Conservation (phyloP, 768 basidiomycete genomes). For the Fibroporia radiculosa region DNA sequence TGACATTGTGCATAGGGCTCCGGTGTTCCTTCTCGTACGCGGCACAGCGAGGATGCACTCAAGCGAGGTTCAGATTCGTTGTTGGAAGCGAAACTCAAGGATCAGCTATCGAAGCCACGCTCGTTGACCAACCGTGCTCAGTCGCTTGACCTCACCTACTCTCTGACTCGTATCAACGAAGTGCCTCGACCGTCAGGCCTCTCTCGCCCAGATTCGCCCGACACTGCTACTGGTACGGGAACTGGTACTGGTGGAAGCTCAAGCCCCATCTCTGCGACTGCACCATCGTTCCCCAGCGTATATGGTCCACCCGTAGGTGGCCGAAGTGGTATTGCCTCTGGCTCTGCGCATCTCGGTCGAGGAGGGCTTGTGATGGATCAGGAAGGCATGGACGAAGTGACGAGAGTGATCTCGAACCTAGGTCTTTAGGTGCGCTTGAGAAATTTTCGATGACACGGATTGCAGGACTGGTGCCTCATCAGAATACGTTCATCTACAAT, state of each 20-base stretch:
- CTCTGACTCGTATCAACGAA: conserved; percentile 76
- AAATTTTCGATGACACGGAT: background rate
- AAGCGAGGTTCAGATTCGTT: conserved; percentile 82
- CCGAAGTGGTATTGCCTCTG: conserved; percentile 20
- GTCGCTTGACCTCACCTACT: conserved; percentile 80
- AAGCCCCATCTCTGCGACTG: conserved; percentile 70
- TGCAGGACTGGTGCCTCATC: background rate
- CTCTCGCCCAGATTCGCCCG: conserved; percentile 72
- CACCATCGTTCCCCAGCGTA: conserved; percentile 80
- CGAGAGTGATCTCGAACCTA: conserved; percentile 62
- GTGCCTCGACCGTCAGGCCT: conserved; percentile 41
- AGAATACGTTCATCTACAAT: background rate
- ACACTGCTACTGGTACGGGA: conserved; percentile 48
- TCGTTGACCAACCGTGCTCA: conserved; percentile 83
- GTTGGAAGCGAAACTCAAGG: conserved; percentile 77
- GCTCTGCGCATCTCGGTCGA: conserved; percentile 18
- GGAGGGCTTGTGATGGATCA: conserved; percentile 37
- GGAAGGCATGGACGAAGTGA: conserved; percentile 59
- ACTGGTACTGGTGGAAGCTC: conserved; percentile 68
- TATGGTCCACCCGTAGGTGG: conserved; percentile 52
- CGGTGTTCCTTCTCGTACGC: conserved; percentile 58
- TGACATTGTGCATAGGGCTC: conserved; percentile 41
- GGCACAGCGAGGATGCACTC: conserved; percentile 68
- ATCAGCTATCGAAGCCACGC: conserved; percentile 67
- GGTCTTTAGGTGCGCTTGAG: conserved; percentile 16